Conservation (phyloP, 2,329 filamentous ascomycete species). For the Endoconidiophora laricicola region DNA sequence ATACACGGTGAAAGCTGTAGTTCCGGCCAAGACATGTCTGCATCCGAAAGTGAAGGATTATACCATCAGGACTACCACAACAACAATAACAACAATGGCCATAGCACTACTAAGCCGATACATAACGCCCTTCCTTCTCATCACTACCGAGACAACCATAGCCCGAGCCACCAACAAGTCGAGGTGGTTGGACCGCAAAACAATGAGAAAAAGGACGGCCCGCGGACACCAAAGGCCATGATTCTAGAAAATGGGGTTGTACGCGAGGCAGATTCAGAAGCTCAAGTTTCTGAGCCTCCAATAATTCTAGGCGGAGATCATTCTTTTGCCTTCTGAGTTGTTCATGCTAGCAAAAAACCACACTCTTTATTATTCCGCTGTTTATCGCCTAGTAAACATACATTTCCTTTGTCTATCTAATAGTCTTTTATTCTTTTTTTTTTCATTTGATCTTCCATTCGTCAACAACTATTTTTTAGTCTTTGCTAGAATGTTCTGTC, state of each 20-base stretch:
- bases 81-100: no score
- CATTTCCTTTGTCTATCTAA: not conserved
- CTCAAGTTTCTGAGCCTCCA: not conserved
- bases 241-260: constrained; percentile 9
- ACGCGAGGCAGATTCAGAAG: not conserved
- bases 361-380: no score
- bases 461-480: no score
- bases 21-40: not conserved
- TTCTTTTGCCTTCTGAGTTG: constrained; percentile 1
- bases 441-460: not conserved
- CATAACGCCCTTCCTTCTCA: no score
- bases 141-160: no score
- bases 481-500: no score
- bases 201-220: constrained; percentile 13
- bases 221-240: constrained; percentile 20
- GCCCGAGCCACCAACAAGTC: no score
- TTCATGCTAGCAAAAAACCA: not conserved
- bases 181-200: not conserved
- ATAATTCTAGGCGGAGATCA: constrained; percentile 9
- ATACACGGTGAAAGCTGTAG: not conserved
- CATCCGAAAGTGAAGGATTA: not conserved
- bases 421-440: not conserved
- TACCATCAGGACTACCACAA: no score
- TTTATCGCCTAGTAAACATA: not conserved
- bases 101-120: no score